Evolutionary conservation across 176 grass and related monocot genomes (phyloP), one percentile per base, ranked within the genome.

Genomic region (Panicum miliaceum): DNA sequence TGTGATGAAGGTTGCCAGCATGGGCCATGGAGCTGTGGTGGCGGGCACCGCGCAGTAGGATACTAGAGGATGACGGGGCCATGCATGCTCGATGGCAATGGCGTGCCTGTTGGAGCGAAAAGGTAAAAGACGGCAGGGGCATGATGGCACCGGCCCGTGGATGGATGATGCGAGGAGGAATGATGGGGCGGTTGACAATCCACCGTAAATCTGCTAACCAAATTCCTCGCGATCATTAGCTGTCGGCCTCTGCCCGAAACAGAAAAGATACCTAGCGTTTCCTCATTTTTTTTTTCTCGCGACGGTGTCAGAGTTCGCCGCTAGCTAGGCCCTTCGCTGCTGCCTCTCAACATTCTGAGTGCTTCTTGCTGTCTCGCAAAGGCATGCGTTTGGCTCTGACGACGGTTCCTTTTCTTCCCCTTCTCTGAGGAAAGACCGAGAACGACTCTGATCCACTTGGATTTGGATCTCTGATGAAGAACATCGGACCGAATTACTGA

Each of bases 151-250:
- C 57, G 40, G 25, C 29, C 29, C 29, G 29, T 32, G 29, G 29
- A 32, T 58, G 36, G 48, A 71, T 45, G 67, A 47, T 46, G 69
- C 26, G 20, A 63, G 1, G 19, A 25, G 5, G n/a, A 10, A 75
- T 75, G 57, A 75, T 83, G 70, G n/a, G 51, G 42, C 8, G 43
- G 81, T 83, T 83, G 81, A 83, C 81, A 26, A 60, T 60, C n/a
- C 10, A 4, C 23, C 9, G 1, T 4, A 60, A 51, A 48, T 48
- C 29, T 12, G 27, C 12, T 38, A 83, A 74, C 69, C 35, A 42
- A 83, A 64, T 83, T 83, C 42, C 1, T 83, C 69, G 47, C 81
- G 23, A 74, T 74, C 81, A 83, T 83, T 61, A 35, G 56, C 0
- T 45, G 22, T 59, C 36, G n/a, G 23, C 4, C 29, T 78, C 60